Percentiles rank a stretch among this genome's conserved stretches.
phyloP scores from a whole-genome alignment of 192 early-diverging fungal species.

The Lobulomyces angularis region DNA sequence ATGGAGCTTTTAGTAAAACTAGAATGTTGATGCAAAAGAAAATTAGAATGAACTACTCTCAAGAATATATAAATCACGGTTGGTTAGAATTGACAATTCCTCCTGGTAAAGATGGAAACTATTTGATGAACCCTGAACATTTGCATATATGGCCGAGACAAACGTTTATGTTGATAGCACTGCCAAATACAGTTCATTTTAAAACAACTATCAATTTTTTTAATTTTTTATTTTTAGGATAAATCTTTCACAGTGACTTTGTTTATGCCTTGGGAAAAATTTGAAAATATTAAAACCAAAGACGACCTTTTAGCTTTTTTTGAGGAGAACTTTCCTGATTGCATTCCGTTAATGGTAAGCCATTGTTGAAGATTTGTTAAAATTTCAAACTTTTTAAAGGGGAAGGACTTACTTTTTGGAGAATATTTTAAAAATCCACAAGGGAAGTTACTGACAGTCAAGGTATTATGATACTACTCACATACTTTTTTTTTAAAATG shows the following conservation, averaged over 20 bases:
- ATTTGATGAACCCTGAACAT: conserved; percentile 77
- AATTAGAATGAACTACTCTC: conserved; percentile 69
- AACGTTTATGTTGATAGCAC: conserved; percentile 94
- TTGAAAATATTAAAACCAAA: conserved; percentile 54
- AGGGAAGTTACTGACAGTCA: conserved; percentile 71
- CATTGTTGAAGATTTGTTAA: no score
- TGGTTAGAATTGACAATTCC: conserved; percentile 89
- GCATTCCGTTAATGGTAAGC: conserved; percentile 67
- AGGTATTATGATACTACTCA: conserved; percentile 48
- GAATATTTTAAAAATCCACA: conserved; percentile 78
- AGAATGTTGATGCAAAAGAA: no score
- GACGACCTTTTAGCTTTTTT: conserved; percentile 60
- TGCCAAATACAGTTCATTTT: conserved; percentile 60
- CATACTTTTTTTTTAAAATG: conserved; percentile 3
- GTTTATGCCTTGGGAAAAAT: conserved; percentile 85
- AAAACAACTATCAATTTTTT: conserved; percentile 1
- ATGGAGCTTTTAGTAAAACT: conserved; percentile 82
- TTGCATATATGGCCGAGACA: conserved; percentile 96
- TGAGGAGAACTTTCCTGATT: conserved; percentile 59
- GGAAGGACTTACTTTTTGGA: conserved; percentile 48
- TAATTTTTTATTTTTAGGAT: conserved; percentile 35
- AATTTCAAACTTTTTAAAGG: no score
- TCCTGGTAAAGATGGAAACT: conserved; percentile 48
- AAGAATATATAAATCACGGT: conserved; percentile 79
- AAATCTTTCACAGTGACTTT: conserved; percentile 90